These are phyloP conservation scores for Saccharomyces kudriavzevii DNA, from an alignment of 805 yeast genomes.

Conservation along the genomic window DNA sequence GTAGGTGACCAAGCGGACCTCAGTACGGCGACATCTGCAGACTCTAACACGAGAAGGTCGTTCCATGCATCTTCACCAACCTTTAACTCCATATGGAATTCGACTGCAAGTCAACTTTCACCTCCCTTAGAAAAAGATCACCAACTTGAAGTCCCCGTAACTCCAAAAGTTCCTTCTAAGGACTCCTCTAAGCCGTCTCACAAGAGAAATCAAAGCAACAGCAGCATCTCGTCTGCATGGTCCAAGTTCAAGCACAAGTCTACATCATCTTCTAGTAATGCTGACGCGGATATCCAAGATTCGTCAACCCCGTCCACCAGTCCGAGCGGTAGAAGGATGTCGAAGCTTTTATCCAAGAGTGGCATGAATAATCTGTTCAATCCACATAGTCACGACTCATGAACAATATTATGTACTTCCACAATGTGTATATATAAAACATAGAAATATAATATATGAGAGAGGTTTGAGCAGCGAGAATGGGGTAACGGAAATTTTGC, in stretches of 20 bases:
- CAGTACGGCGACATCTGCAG: background rate
- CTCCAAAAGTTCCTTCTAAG: background rate
- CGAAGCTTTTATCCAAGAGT: slow-evolving; percentile 21
- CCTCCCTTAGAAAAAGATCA: background rate
- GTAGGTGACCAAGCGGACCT: too few relatives aligned
- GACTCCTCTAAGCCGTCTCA: slow-evolving; percentile 7
- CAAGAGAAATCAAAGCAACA: slow-evolving; percentile 15
- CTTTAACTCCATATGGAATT: slow-evolving; percentile 24
- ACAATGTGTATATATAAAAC: background rate
- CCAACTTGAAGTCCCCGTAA: background rate
- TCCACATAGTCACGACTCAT: slow-evolving; percentile 19
- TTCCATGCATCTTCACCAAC: slow-evolving; percentile 18
- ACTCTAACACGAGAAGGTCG: background rate
- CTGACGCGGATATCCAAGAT: background rate
- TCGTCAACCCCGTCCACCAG: slow-evolving; percentile 5
- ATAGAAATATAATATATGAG: background rate
- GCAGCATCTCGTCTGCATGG: slow-evolving; percentile 2
- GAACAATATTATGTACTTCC: background rate
- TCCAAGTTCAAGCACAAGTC: background rate
- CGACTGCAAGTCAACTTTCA: slow-evolving; percentile 1
- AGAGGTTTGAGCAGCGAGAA: background rate
- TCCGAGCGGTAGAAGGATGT: slow-evolving; percentile 20
- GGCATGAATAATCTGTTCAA: slow-evolving; percentile 23
- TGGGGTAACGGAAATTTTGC: background rate
- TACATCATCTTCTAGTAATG: background rate